Evolutionary conservation across 768 basidiomycete species (phyloP).

Genomic region (Cystofilobasidium ferigula): DNA sequence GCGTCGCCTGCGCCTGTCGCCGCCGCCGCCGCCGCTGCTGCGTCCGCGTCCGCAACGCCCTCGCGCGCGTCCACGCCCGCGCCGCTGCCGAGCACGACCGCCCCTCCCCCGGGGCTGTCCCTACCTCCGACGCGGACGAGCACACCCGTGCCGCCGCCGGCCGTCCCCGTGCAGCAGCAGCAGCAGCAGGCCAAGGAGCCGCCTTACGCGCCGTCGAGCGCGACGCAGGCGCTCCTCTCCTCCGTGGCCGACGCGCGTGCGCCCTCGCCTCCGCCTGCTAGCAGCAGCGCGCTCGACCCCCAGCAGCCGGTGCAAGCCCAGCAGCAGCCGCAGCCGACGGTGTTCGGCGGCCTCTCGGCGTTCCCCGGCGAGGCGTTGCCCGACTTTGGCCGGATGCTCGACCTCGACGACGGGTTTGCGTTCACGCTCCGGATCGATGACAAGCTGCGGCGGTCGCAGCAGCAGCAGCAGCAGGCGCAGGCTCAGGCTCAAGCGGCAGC

Average conservation of each 20-base stretch:
- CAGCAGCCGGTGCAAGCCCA: too few relatives aligned
- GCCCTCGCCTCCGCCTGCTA: conserved; percentile 10
- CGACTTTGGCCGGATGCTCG: conserved; percentile 13
- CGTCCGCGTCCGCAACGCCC: background rate
- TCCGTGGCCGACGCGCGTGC: conserved; percentile 65
- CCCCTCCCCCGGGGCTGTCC: background rate
- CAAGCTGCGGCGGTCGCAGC: background rate
- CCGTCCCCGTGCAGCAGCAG: too few relatives aligned
- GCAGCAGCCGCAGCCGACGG: background rate
- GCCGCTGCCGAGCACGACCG: background rate
- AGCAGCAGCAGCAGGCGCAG: background rate
- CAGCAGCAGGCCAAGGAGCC: background rate
- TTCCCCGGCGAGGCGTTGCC: background rate
- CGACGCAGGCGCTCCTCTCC: conserved; percentile 70
- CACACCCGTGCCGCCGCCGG: background rate
- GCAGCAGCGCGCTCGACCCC: too few relatives aligned
- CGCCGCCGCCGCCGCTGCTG: conserved; percentile 10
- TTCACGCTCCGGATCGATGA: conserved; percentile 1
- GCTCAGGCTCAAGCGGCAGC: background rate
- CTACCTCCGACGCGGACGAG: conserved; percentile 2
- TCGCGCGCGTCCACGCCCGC: background rate
- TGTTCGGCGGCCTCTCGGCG: background rate
- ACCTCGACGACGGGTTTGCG: conserved; percentile 24
- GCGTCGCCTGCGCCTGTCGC: too few relatives aligned
- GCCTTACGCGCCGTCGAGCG: conserved; percentile 70